Evolutionary conservation across 768 basidiomycete genomes (phyloP), one percentile per base, ranked within the genome.

Genomic region (Xerocomellus chrysenteron): DNA sequence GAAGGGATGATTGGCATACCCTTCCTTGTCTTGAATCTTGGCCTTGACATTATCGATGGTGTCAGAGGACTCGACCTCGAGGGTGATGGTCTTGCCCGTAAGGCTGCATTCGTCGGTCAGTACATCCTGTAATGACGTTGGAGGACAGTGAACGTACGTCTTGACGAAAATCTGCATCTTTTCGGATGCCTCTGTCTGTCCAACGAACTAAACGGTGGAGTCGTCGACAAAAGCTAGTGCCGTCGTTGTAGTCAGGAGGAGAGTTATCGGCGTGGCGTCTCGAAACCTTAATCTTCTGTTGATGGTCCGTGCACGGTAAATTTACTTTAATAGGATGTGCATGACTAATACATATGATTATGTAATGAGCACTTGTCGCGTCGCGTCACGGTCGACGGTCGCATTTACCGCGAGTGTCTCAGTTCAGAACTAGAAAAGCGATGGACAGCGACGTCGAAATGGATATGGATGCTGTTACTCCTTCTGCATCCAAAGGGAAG

Each of bases 161-260:
- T 94, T 98, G 56, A 98, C 95, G 78, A 98, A 98, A 74, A 97
- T 98, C 80, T 97, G 94, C 94, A 97, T 96, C 68, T 76, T 80
- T 65, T 65, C 77, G 80, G 82, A 86, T 78, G 86, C 88, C 76
- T 80, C 74, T 76, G 86, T 90, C 92, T 93, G 76, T 93, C 91
- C 91, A 93, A 85, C 90, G 87, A 85, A 68, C 61, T 83, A 63
- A 85, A 84, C 84, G 90, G 75, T 94, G 92, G 91, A 93, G 89
- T 94, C 91, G 84, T 93, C 75, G 88, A 92, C 85, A 79, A 88
- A 86, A 86, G 85, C 83, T 82, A 81, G 80, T 78, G 77, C 80
- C 78, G 76, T 68, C 52, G 62, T 64, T 47, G 60, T 67, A 33
- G 63, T 66, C 26, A 50, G 52, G 35, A 54, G n/a, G 50, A 68